Conservation (phyloP, 208 protist genomes). For the Wallacemonas sp. region DNA sequence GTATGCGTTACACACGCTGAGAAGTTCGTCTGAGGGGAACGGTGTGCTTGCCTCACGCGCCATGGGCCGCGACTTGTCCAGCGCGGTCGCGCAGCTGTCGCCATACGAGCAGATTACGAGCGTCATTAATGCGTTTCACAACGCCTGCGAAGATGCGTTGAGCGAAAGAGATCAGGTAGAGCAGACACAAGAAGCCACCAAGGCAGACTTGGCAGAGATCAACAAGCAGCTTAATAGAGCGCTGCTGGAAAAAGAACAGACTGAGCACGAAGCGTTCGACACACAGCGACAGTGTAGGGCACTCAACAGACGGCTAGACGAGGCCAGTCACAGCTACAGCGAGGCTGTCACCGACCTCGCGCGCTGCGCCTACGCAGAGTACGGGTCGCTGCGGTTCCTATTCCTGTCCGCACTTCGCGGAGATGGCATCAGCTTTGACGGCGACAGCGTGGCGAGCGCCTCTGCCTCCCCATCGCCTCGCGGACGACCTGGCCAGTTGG, state of each 20-base stretch:
- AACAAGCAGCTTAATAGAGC: not conserved
- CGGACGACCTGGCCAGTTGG: constrained; percentile 16
- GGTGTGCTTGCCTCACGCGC: not conserved
- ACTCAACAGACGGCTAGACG: constrained; percentile 33
- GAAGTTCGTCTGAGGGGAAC: not conserved
- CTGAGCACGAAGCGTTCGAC: constrained; percentile 39
- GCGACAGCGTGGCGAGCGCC: not conserved
- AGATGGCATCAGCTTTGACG: constrained; percentile 11
- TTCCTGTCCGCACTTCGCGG: constrained; percentile 49
- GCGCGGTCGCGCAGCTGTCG: not conserved
- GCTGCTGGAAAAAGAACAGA: constrained; percentile 17
- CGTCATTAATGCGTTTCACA: constrained; percentile 9
- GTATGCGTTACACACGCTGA: constrained; percentile 1
- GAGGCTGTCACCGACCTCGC: constrained; percentile 27
- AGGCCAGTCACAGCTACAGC: constrained; percentile 27
- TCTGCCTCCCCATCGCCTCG: constrained; percentile 1
- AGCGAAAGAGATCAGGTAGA: not conserved
- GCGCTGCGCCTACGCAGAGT: constrained; percentile 50
- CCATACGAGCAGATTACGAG: constrained; percentile 1
- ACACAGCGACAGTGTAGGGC: constrained; percentile 26
- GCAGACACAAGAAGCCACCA: not conserved
- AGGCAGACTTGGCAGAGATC: not conserved
- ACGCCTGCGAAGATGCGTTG: constrained; percentile 5
- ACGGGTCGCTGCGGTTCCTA: constrained; percentile 27
- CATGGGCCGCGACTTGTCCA: not conserved